These are phyloP conservation scores for Collybia mongolica DNA, from an alignment of 768 basidiomycete genomes.

Conservation along the genomic window DNA sequence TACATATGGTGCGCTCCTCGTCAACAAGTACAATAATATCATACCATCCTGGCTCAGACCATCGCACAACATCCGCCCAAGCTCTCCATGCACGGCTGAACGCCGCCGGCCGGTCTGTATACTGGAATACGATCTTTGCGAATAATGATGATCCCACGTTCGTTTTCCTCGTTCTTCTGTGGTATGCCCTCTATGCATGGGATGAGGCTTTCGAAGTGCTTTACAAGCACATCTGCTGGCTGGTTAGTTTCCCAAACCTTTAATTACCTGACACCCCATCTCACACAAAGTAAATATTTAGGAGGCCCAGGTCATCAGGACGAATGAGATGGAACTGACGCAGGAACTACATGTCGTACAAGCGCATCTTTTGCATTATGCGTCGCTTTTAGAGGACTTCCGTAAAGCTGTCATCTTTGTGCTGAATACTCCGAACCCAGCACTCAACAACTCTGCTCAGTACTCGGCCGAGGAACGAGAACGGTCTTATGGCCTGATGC, in stretches of 20 bases:
- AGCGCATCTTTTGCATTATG: slow-evolving; percentile 58
- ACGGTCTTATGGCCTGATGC: slow-evolving; percentile 25
- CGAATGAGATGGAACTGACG: slow-evolving; percentile 41
- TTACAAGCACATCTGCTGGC: slow-evolving; percentile 46
- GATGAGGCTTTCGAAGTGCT: slow-evolving; percentile 55
- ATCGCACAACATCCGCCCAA: slow-evolving; percentile 32
- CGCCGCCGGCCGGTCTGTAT: slow-evolving; percentile 38
- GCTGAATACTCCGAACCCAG: slow-evolving; percentile 45
- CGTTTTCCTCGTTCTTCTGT: slow-evolving; percentile 48
- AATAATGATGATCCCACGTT: slow-evolving; percentile 51
- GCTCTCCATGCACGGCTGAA: slow-evolving; percentile 34
- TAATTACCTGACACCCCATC: not conserved
- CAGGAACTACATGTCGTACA: slow-evolving; percentile 55
- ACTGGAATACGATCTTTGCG: slow-evolving; percentile 43
- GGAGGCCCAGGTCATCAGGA: slow-evolving; percentile 44
- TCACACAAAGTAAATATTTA: slow-evolving; percentile 14
- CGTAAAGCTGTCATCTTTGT: slow-evolving; percentile 51
- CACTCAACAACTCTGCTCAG: slow-evolving; percentile 25
- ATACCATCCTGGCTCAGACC: slow-evolving; percentile 35
- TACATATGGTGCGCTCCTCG: slow-evolving; percentile 51
- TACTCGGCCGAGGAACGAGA: slow-evolving; percentile 11
- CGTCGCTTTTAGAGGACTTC: slow-evolving; percentile 52
- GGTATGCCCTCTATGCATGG: slow-evolving; percentile 63
- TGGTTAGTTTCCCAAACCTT: slow-evolving; percentile 29
- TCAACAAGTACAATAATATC: slow-evolving; percentile 40